phyloP scores from a whole-genome alignment of 495 filamentous ascomycete species.

The Achaetomiella virescens region DNA sequence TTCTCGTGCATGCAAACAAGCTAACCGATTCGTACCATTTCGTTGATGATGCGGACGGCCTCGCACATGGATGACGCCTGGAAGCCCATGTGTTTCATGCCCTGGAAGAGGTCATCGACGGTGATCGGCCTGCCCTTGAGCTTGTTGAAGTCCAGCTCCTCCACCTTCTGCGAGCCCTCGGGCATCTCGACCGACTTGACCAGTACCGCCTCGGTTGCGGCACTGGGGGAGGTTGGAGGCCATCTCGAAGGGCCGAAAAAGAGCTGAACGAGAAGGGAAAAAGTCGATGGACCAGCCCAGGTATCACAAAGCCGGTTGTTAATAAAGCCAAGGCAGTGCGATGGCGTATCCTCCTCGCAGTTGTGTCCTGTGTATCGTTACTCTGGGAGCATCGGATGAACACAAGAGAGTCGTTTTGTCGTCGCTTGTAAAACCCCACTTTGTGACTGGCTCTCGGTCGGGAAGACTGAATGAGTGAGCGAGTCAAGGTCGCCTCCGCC shows the following conservation, averaged over 20 bases:
- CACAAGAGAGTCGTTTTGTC: no score
- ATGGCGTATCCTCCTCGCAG: no score
- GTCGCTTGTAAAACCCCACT: no score
- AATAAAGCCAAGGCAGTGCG: no score
- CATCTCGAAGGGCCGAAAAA: conserved; percentile 16
- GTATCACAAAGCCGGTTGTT: no score
- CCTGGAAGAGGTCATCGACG: conserved; percentile 72
- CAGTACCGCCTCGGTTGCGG: conserved; percentile 79
- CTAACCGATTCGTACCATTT: conserved; percentile 62
- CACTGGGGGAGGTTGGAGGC: conserved; percentile 49
- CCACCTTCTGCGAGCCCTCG: conserved; percentile 61
- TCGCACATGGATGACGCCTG: conserved; percentile 82
- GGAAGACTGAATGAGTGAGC: no score
- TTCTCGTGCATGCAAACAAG: neutral
- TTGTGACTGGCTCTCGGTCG: no score
- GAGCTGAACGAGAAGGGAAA: neutral
- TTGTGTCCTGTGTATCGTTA: no score
- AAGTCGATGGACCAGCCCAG: neutral
- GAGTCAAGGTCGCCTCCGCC: no score
- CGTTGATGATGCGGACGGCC: conserved; percentile 80
- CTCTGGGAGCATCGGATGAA: no score
- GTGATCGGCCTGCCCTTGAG: conserved; percentile 69
- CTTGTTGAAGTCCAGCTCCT: conserved; percentile 84
- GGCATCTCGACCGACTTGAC: conserved; percentile 81
- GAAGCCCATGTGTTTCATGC: conserved; percentile 84